Evolutionary conservation across 768 basidiomycete genomes (phyloP).

Genomic region (Russula foetens): DNA sequence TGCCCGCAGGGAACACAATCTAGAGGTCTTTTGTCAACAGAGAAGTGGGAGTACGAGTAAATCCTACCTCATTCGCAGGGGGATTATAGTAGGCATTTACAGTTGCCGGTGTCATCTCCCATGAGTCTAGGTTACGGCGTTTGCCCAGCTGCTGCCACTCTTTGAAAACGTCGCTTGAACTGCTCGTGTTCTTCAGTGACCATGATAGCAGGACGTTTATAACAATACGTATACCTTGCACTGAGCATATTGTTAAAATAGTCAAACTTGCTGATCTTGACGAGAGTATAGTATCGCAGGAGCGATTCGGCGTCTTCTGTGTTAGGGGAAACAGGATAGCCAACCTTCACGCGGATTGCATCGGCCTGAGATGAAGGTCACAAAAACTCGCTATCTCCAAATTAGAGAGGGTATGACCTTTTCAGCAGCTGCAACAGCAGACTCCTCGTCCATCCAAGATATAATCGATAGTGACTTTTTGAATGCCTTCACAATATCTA

Average conservation of each 20-base stretch:
- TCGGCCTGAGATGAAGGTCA: slow-evolving; percentile 44
- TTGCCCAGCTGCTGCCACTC: slow-evolving; percentile 72
- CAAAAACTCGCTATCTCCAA: neutral
- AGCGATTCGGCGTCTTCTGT: slow-evolving; percentile 64
- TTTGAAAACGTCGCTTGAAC: slow-evolving; percentile 52
- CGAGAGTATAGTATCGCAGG: slow-evolving; percentile 60
- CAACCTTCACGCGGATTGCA: slow-evolving; percentile 83
- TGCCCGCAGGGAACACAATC: slow-evolving; percentile 96
- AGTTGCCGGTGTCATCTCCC: slow-evolving; percentile 84
- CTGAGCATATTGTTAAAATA: slow-evolving; percentile 84
- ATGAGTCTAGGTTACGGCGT: slow-evolving; percentile 57
- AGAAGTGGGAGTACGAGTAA: neutral
- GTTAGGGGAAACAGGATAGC: slow-evolving; percentile 84
- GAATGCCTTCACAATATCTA: slow-evolving; percentile 78
- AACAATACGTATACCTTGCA: slow-evolving; percentile 37
- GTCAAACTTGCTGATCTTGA: slow-evolving; percentile 54
- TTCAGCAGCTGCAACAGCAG: slow-evolving; percentile 71
- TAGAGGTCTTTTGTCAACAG: slow-evolving; percentile 25
- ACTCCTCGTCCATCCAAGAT: slow-evolving; percentile 88
- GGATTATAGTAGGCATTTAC: slow-evolving; percentile 89
- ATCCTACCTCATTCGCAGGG: slow-evolving; percentile 71
- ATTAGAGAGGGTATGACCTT: slow-evolving; percentile 45
- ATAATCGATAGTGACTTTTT: slow-evolving; percentile 63
- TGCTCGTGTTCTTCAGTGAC: slow-evolving; percentile 23
- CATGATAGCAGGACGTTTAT: slow-evolving; percentile 17